Base-by-base conservation (phyloP, 306 rosid genomes). In the Inga laurina region DNA sequence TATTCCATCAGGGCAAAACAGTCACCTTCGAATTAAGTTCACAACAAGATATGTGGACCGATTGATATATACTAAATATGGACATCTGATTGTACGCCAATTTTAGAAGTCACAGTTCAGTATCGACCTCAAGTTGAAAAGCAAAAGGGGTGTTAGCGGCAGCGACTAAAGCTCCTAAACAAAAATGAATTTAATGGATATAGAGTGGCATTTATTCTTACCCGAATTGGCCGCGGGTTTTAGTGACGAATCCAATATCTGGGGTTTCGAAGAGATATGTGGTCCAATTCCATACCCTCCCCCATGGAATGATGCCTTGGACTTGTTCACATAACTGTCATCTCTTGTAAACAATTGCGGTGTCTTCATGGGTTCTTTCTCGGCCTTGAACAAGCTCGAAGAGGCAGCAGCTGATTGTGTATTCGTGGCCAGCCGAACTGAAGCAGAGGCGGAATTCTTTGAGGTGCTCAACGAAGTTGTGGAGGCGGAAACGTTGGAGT, bases 271-370 rank as follows among this genome's bases (percentile, higher is more conserved):
- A 2, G 91, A 79, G 83, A 82, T 81, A 21, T 78, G 84, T 15
- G 97, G 78, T 62, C 86, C 85, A 80, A 86, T 83, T 74, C 91
- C 92, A 87, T 74, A 80, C 7, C 90, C 91, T 18, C 90, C 93
- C 43, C 81, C 81, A 76, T 85, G 80, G 79, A 90, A 72, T 46
- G 88, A 46, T 8, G 94, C 77, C 81, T 87, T 92, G 64, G 84
- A 27, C 76, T 88, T 94, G 54, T 49, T 91, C 51, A 92, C 92
- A 76, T 85, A 94, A 81, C 91, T 92, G 79, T 94, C 98, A 82
- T 94, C 98, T 82, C 92, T 71, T 69, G 91, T 81, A 75, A 90
- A 83, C 81, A 91, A 76, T 21, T 87, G 87, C 7, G 86, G 39
- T 73, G 45, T 48, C 82, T 72, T 87, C 3, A 78, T 32, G n/a